These are phyloP conservation scores for Ananas comosus DNA, from an alignment of 176 grass and related monocot species.

Conservation along the genomic window DNA sequence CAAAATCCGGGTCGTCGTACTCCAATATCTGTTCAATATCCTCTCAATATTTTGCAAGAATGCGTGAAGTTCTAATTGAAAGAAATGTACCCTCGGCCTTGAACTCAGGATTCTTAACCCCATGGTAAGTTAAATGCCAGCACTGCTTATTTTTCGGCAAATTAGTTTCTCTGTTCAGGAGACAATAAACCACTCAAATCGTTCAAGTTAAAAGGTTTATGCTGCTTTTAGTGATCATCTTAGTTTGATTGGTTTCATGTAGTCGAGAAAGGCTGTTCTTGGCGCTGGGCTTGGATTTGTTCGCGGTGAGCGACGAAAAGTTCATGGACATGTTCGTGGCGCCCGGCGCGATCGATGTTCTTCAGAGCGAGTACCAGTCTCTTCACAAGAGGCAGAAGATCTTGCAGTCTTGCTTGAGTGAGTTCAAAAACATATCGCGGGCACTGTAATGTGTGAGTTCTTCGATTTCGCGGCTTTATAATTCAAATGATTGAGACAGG, in stretches of 20 bases:
- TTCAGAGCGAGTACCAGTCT: conserved; percentile 69
- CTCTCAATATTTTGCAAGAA: conserved; percentile 80
- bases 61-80: conserved; percentile 84
- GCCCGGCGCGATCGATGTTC: conserved; percentile 50
- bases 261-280: conserved; percentile 84
- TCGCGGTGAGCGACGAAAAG: conserved; percentile 78
- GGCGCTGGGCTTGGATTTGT: conserved; percentile 69
- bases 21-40: conserved; percentile 76
- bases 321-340: conserved; percentile 99
- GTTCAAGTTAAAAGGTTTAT: background rate
- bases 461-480: background rate
- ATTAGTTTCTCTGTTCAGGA: background rate
- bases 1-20: conserved; percentile 70
- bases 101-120: conserved; percentile 90
- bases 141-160: background rate
- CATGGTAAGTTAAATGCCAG: conserved; percentile 46
- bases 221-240: conserved; percentile 14
- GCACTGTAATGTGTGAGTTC: conserved; percentile 30
- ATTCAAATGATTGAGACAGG: background rate
- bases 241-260: conserved; percentile 25
- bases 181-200: too few species aligned
- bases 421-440: conserved; percentile 85
- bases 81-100: conserved; percentile 80
- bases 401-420: conserved; percentile 66
- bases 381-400: conserved; percentile 89